Evolutionary conservation across 768 basidiomycete genomes (phyloP).

Genomic region (Panellus pusillus): DNA sequence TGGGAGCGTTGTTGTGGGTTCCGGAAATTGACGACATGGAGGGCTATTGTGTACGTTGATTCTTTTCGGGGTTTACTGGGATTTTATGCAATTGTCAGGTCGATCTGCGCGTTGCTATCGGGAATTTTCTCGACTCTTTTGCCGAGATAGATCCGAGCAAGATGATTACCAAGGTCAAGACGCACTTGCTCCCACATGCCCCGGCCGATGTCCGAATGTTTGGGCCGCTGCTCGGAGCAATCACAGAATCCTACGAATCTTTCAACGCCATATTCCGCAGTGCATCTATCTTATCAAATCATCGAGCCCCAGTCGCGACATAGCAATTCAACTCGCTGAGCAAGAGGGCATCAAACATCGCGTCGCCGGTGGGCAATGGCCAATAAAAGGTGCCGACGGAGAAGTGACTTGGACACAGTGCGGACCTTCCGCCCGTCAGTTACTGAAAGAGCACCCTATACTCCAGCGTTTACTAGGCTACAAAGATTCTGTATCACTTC

Average conservation of each 20-base stretch:
- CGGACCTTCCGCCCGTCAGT: background rate
- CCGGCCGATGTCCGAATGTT: constrained; percentile 17
- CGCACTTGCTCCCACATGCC: constrained; percentile 17
- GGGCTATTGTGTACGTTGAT: constrained; percentile 31
- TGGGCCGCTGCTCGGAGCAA: constrained; percentile 18
- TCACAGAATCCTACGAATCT: constrained; percentile 25
- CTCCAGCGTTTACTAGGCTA: background rate
- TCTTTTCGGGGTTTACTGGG: background rate
- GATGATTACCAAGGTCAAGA: constrained; percentile 20
- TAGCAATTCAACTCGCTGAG: constrained; percentile 21
- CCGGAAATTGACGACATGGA: constrained; percentile 36
- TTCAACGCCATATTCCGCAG: constrained; percentile 30
- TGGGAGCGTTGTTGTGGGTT: constrained; percentile 42
- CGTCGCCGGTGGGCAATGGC: constrained; percentile 21
- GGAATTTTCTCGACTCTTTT: constrained; percentile 23
- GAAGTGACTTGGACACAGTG: background rate
- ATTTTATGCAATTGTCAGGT: constrained; percentile 7
- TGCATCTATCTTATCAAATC: constrained; percentile 29
- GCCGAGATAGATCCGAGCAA: constrained; percentile 20
- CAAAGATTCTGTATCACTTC: background rate
- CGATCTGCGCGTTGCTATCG: constrained; percentile 13
- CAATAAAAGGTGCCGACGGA: background rate
- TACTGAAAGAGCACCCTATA: background rate
- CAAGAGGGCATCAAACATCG: constrained; percentile 19
- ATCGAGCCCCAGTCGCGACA: constrained; percentile 29